Base-by-base conservation (phyloP, 768 basidiomycete genomes). In the Asterophora parasitica region DNA sequence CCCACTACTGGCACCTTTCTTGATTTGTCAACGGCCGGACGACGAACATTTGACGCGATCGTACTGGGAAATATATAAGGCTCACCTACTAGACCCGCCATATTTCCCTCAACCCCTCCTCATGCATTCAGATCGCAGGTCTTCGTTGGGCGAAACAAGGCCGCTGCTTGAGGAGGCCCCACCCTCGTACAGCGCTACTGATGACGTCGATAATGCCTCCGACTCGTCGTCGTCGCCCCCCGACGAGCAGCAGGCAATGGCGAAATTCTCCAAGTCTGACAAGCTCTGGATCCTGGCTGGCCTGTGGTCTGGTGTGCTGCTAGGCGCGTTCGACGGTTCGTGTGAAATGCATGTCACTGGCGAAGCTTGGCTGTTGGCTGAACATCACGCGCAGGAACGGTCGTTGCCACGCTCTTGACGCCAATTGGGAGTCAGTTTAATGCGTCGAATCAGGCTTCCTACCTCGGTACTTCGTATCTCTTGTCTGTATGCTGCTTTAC, bases 401-500 rank as follows among this genome's bases (percentile, higher is more conserved):
- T 92, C 57, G 90, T 92, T 50, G 91, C 90, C 20, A 93, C 91
- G 1, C 76, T 93, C 42, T 69, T 90, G 49, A 79, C 85, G 34
- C 86, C 89, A 48, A 92, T 93, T 54, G 91, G 90, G 44, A 90
- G 86, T 60, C 77, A 87, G 60, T 93, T 91, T 67, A 74, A 82
- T 59, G 85, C 84, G 62, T 84, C 83, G 30, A 81, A 85, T 59
- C 81, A 87, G 54, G 78, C 89, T 11, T 88, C 88, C 1, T 93
- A 94, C 65, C 83, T 96, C 49, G 93, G 89, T 27, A 92, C 91
- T 10, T 78, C 89, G 10, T 93, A 93, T 69, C 70, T 94, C 54
- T 73, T 93, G 37, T 90, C 88, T 44, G 81, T 92, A 33, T 92
- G 91, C 60, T 92, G 88, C 68, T 92, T 93, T 65, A 92, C 92